Evolutionary conservation across 805 yeast genomes (phyloP), one percentile per base, ranked within the genome.

Genomic region (Tetrapisispora arboricola): DNA sequence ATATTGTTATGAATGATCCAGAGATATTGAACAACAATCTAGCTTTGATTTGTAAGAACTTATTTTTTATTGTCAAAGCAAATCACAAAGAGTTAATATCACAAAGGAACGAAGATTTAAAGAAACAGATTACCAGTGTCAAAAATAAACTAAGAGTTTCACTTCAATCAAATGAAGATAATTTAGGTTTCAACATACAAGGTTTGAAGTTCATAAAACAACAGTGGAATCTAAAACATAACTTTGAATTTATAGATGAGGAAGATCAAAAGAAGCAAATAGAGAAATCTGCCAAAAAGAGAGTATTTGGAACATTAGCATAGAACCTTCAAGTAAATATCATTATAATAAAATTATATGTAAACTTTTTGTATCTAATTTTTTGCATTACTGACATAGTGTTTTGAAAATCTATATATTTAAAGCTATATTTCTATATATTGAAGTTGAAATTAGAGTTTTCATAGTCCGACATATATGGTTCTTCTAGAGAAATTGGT

Each of bases 181-280:
- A 75, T 44, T 68, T 92, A 35, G 97, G 96, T 9, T 80, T 73
- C 66, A 92, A 92, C 54, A 68, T 85, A 16, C 88, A 84, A 46
- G 96, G 95, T 4, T 67, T 92, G 58, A 75, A 73, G 50, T 83
- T 76, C 51, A 61, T 84, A 44, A 79, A 77, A 55, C 75, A 71
- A 33, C 86, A 82, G 60, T 88, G 96, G 95, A 75, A 76, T 44
- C 61, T 79, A 55, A 71, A 69, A 32, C 97, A 90, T 57, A 78
- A 72, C 49, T 69, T 73, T 26, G 86, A 81, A 55, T 87, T 78
- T 54, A 71, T 75, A 36, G 95, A 84, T 51, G 84, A 76, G 37
- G 67, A 66, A 22, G 81, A 78, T 48, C 78, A 74, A 45, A 61
- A 62, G 41, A 66, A 65, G 41, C 67, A 71, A 44, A 76, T 72